Percentiles rank a stretch among this genome's conserved stretches.
phyloP scores from a whole-genome alignment of 140 eudicot species.

The Ambrosia hybrid region DNA sequence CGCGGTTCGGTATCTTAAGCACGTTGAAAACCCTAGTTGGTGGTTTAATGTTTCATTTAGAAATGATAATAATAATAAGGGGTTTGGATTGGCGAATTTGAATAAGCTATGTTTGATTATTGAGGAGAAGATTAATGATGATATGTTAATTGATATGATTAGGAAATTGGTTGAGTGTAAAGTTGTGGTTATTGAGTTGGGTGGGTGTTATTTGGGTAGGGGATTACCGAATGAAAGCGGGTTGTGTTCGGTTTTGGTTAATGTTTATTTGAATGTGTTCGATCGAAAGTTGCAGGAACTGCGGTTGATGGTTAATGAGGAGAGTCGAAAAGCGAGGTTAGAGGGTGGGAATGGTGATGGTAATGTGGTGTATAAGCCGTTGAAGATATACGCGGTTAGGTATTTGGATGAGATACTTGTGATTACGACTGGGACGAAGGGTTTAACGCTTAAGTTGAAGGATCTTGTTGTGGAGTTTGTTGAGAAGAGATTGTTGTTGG shows the following conservation, averaged over 20 bases:
- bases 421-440: conserved; percentile 76
- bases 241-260: conserved; percentile 67
- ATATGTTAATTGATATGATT: conserved; percentile 47
- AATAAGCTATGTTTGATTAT: conserved; percentile 28
- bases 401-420: conserved; percentile 80
- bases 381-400: conserved; percentile 81
- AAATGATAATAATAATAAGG: too few relatives aligned
- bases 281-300: conserved; percentile 73
- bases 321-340: conserved; percentile 31
- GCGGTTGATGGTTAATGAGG: conserved; percentile 46
- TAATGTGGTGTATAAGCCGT: conserved; percentile 56
- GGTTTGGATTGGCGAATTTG: too few relatives aligned
- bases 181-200: conserved; percentile 47
- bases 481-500: conserved; percentile 56
- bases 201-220: conserved; percentile 58
- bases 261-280: conserved; percentile 62
- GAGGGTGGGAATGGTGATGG: conserved; percentile 26
- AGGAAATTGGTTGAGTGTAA: conserved; percentile 45
- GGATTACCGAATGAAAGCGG: conserved; percentile 90
- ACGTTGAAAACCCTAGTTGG: conserved; percentile 85
- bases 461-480: conserved; percentile 43
- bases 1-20: conserved; percentile 75
- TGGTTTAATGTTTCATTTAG: conserved; percentile 67
- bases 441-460: conserved; percentile 64
- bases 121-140: conserved; percentile 53